Base-by-base conservation (phyloP, 2,329 filamentous ascomycete genomes). In the Fusarium devonianum region DNA sequence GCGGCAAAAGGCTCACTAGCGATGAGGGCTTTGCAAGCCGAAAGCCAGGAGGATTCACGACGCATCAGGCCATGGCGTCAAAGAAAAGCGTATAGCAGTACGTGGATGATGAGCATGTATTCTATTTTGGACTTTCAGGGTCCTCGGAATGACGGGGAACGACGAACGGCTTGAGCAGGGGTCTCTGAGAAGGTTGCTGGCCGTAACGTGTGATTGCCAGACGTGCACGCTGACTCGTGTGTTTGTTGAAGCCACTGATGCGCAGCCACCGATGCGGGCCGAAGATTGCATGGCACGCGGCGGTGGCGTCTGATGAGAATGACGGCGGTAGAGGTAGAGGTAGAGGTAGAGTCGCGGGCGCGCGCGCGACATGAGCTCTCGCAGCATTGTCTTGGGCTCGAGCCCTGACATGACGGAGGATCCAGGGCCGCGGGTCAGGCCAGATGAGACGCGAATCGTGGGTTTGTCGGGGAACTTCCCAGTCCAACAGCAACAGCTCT, bases 141-240 rank as follows among this genome's bases (percentile, higher is more conserved):
- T 42, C 39, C 39, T 42, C 39, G 14, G 16, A n/a, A 34, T 22
- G 21, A 22, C 6, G 21, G 21, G 9, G n/a, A n/a, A n/a, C 19
- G 38, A 42, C 19, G 38, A 42, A 33, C 38, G 3, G 18, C 13
- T 34, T 18, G 21, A 13, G 29, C 39, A 55, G 34, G 55, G 55
- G 55, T 56, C 54, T 51, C 43, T 25, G 21, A 33, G 17, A 50
- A 22, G 23, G 32, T 50, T 36, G 32, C 21, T 28, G n/a, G 45
- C 42, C 18, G 55, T 56, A 58, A 59, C 50, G 56, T 58, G 49
- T 59, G 50, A 56, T 58, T 36, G n/a, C 17, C 14, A 59, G 34
- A 52, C 53, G 36, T 56, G 23, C 40, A 18, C 38, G 46, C 42
- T 56, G 50, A 48, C 50, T 59, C 45, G 55, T 28, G 21, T 33